Conservation (phyloP, 768 basidiomycete genomes). For the Lactarius indigo region DNA sequence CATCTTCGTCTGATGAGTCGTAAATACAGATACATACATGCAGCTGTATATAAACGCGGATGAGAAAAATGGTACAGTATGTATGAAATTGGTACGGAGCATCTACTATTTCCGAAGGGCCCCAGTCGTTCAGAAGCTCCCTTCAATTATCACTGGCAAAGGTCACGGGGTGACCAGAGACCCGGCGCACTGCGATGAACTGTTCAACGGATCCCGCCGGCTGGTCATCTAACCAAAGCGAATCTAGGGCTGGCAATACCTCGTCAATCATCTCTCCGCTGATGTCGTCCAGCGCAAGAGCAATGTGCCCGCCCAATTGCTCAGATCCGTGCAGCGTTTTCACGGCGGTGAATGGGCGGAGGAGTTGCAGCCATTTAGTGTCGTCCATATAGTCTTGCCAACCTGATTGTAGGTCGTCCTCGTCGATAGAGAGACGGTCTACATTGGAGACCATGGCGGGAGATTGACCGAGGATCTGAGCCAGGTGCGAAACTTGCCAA, state of each 20-base stretch:
- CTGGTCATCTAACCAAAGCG: background rate
- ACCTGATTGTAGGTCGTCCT: background rate
- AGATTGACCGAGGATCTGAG: background rate
- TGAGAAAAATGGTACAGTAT: no score
- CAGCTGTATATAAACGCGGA: no score
- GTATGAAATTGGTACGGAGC: no score
- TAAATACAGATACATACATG: no score
- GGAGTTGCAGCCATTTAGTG: no score
- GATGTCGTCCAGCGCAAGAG: no score
- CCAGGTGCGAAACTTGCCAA: conserved; percentile 4
- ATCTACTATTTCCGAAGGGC: no score
- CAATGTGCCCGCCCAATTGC: no score
- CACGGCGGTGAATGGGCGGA: no score
- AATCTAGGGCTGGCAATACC: background rate
- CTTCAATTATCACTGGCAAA: background rate
- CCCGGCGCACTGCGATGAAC: background rate
- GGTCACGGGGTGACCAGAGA: background rate
- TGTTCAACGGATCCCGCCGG: background rate
- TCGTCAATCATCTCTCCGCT: background rate
- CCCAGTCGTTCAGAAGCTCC: no score
- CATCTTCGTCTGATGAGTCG: no score
- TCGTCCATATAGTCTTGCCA: background rate
- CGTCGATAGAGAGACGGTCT: background rate
- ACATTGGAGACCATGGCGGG: background rate
- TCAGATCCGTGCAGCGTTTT: no score